Conservation (phyloP, 106 monocot genomes). For the Dioscorea zingiberensis region DNA sequence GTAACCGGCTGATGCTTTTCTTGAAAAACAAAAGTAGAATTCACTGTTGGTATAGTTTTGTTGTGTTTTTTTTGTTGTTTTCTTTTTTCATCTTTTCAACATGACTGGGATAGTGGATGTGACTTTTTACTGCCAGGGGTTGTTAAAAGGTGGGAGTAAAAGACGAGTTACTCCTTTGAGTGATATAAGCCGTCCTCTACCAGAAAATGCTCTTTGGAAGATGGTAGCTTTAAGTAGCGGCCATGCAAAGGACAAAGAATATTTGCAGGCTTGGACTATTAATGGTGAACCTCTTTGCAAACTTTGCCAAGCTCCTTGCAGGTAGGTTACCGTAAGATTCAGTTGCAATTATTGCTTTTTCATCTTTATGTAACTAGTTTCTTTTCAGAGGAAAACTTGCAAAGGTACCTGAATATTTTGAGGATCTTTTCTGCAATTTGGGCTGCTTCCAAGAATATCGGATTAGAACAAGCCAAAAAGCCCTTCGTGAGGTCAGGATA, state of each 20-base stretch:
- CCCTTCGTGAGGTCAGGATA: conserved; percentile 63
- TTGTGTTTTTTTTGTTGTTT: too few species aligned
- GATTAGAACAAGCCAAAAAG: conserved; percentile 69
- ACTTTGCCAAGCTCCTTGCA: conserved; percentile 86
- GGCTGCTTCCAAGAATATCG: conserved; percentile 75
- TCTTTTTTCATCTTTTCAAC: neutral
- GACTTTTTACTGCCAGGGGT: conserved; percentile 44
- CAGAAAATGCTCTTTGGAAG: conserved; percentile 83
- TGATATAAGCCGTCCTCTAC: conserved; percentile 58
- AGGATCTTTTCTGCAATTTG: conserved; percentile 87
- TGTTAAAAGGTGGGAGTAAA: conserved; percentile 92
- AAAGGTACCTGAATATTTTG: conserved; percentile 84
- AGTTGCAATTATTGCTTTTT: conserved; percentile 7
- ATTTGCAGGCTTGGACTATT: conserved; percentile 65
- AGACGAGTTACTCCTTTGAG: conserved; percentile 61
- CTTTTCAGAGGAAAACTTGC: conserved; percentile 63
- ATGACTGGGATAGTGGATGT: too few species aligned
- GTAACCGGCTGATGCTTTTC: too few species aligned
- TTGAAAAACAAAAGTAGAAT: too few species aligned
- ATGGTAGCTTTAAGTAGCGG: conserved; percentile 52
- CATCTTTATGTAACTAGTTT: conserved; percentile 5
- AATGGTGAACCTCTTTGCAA: conserved; percentile 75
- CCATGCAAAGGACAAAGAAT: conserved; percentile 50
- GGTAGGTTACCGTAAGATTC: conserved; percentile 25
- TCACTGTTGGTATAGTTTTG: neutral